phyloP scores from a whole-genome alignment of 805 yeast genomes.

The Wickerhamiella kurtzmanii region DNA sequence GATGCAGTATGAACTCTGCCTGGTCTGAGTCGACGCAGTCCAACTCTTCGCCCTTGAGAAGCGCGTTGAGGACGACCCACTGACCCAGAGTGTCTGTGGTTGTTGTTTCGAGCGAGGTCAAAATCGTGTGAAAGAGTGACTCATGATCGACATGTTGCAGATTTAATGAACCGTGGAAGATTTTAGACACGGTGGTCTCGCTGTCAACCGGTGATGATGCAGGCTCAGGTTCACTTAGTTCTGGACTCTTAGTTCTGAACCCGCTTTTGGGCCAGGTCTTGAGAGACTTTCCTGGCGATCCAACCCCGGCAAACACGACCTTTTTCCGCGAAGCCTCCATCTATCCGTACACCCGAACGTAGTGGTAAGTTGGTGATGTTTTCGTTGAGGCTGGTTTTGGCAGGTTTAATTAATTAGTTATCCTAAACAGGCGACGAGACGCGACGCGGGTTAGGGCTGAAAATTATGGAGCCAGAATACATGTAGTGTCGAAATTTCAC shows the following conservation, averaged over 20 bases:
- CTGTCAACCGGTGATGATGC: too few species aligned
- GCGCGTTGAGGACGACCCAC: slow-evolving; percentile 1
- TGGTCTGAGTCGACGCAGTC: neutral
- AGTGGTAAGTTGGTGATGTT: neutral
- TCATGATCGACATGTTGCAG: neutral
- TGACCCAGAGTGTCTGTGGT: neutral
- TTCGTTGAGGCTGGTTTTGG: neutral
- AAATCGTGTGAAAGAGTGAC: neutral
- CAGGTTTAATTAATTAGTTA: neutral
- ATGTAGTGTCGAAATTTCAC: neutral
- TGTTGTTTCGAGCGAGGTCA: neutral
- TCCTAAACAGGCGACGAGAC: neutral
- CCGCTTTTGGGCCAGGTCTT: slow-evolving; percentile 1
- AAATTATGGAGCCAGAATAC: too few species aligned
- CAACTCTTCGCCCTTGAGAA: neutral
- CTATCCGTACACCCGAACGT: neutral
- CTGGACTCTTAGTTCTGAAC: neutral
- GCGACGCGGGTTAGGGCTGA: neutral
- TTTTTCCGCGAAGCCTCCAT: neutral
- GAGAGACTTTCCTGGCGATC: neutral
- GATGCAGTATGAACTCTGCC: neutral
- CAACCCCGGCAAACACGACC: neutral
- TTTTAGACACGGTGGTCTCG: neutral
- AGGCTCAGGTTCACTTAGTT: neutral
- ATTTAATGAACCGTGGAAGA: neutral